These are phyloP conservation scores for Pythium biforme DNA, from an alignment of 352 stramenopile genomes.

Conservation along the genomic window DNA sequence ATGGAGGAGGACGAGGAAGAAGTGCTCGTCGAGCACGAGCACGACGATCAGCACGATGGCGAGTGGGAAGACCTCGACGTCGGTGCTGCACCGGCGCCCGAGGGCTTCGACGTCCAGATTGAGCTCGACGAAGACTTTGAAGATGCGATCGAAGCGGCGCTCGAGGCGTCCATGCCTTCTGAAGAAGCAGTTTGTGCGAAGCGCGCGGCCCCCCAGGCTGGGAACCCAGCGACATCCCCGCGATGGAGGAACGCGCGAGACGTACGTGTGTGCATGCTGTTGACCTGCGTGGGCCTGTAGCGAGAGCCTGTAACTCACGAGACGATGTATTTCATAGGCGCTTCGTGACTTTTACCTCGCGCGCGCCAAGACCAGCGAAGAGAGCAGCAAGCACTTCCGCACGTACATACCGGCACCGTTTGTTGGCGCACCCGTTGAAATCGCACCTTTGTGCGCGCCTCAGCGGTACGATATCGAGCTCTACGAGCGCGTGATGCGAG, in stretches of 20 bases:
- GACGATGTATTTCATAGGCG: constrained; percentile 25
- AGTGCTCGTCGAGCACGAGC: background rate
- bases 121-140: constrained; percentile 13
- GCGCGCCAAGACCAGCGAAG: constrained; percentile 50
- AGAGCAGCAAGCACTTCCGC: constrained; percentile 37
- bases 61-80: constrained; percentile 52
- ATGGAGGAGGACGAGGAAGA: constrained; percentile 4
- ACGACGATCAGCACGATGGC: constrained; percentile 17
- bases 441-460: constrained; percentile 34
- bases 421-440: constrained; percentile 14
- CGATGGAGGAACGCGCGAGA: constrained; percentile 16
- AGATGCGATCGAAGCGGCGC: constrained; percentile 14
- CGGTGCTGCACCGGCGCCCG: background rate
- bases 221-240: background rate
- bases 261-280: constrained; percentile 6
- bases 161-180: constrained; percentile 5
- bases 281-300: too few species aligned
- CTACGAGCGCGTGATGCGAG: constrained; percentile 20
- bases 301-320: too few species aligned
- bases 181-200: background rate
- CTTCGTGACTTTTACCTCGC: constrained; percentile 56
- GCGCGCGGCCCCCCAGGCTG: background rate
- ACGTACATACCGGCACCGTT: constrained; percentile 21
- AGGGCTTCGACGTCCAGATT: constrained; percentile 10
- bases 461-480: constrained; percentile 23